phyloP scores from a whole-genome alignment of 2,329 filamentous ascomycete genomes.

The Talaromyces marneffei region DNA sequence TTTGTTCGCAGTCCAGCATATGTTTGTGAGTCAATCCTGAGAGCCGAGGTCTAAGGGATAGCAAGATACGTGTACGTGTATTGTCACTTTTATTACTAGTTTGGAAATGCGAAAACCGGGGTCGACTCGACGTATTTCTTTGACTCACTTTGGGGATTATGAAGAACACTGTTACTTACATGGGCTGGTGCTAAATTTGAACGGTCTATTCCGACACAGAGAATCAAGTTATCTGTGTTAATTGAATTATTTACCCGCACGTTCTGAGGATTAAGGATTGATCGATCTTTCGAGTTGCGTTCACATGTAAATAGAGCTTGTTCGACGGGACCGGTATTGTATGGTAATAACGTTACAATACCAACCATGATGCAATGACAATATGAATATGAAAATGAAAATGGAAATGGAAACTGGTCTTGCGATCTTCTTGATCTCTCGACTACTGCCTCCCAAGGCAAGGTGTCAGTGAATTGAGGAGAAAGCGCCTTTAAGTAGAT shows the following conservation, averaged over 20 bases:
- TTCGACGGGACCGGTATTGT: not conserved
- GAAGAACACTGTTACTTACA: not conserved
- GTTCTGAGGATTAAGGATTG: not conserved
- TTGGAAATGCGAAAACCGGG: slow-evolving; percentile 16
- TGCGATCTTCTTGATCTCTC: not conserved
- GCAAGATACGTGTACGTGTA: not conserved
- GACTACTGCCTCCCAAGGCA: not conserved
- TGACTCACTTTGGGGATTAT: no score
- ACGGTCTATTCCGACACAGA: not conserved
- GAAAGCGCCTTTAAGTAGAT: not conserved
- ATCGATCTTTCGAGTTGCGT: not conserved
- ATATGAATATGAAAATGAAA: not conserved
- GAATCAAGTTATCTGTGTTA: no score
- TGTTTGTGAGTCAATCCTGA: not conserved
- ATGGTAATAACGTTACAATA: not conserved
- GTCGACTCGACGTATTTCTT: not conserved
- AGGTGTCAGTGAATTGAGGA: not conserved
- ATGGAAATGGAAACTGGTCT: not conserved
- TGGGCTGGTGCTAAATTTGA: not conserved
- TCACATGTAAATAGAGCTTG: slow-evolving; percentile 9
- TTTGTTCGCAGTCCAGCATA: not conserved
- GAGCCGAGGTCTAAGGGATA: slow-evolving; percentile 15
- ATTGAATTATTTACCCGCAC: not conserved
- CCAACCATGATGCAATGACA: not conserved
- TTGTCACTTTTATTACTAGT: slow-evolving; percentile 5